phyloP scores from a whole-genome alignment of 2,329 filamentous ascomycete genomes.

The Microcyclospora pomicola region DNA sequence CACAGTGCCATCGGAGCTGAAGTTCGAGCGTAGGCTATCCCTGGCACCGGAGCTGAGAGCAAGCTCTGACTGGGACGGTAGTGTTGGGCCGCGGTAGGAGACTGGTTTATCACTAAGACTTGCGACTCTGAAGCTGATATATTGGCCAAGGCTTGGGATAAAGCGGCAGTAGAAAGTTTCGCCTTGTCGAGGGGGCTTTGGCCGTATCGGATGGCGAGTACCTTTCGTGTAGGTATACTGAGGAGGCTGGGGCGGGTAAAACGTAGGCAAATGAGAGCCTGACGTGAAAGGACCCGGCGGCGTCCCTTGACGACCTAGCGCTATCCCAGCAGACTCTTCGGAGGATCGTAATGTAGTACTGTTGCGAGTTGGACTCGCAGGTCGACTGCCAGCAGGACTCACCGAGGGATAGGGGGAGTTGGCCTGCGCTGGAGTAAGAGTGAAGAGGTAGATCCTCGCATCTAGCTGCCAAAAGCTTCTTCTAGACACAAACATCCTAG shows the following conservation, averaged over 20 bases:
- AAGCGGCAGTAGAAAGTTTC: slow-evolving; percentile 85
- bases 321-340: too few relatives aligned
- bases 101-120: slow-evolving; percentile 52
- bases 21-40: too few relatives aligned
- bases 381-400: slow-evolving; percentile 38
- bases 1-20: not conserved
- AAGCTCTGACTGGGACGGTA: too few relatives aligned
- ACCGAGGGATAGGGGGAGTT: slow-evolving; percentile 34
- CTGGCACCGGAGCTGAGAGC: too few relatives aligned
- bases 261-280: slow-evolving; percentile 74
- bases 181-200: slow-evolving; percentile 79
- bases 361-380: slow-evolving; percentile 32
- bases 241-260: slow-evolving; percentile 70
- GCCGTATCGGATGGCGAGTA: slow-evolving; percentile 70
- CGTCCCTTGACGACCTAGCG: slow-evolving; percentile 2
- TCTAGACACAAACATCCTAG: slow-evolving; percentile 66
- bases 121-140: slow-evolving; percentile 77
- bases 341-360: slow-evolving; percentile 9
- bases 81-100: slow-evolving; percentile 46
- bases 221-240: slow-evolving; percentile 69
- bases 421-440: slow-evolving; percentile 46
- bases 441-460: slow-evolving; percentile 75
- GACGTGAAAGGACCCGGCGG: slow-evolving; percentile 60
- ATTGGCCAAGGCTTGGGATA: slow-evolving; percentile 67
- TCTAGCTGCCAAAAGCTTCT: slow-evolving; percentile 88